A percentile compares a stretch with the other conserved stretches of the same genome.
These are phyloP conservation scores for Eucalyptus cloeziana DNA, from an alignment of 345 rosid genomes.

Conservation along the genomic window DNA sequence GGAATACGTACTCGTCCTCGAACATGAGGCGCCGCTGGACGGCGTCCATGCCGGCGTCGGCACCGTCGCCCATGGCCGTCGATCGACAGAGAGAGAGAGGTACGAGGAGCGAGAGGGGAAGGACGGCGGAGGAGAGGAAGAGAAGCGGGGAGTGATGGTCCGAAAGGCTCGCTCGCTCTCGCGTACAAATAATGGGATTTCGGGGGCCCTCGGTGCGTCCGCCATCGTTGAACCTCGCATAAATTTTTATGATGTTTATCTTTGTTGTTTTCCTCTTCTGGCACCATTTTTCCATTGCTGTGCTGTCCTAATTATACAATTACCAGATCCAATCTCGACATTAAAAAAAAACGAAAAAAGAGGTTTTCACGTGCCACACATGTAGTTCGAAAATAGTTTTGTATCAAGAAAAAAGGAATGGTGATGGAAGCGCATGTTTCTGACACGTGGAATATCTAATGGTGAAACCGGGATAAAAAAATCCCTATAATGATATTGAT, in stretches of 20 bases:
- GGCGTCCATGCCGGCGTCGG: constrained; percentile 87
- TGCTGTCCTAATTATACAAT: not conserved
- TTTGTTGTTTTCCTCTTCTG: not conserved
- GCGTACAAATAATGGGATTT: not conserved
- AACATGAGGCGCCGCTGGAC: constrained; percentile 99
- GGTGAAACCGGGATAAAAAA: not conserved
- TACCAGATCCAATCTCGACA: not conserved
- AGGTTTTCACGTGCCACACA: not conserved
- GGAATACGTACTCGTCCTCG: constrained; percentile 53
- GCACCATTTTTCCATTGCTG: not conserved
- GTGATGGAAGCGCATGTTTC: not conserved
- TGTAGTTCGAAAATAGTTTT: not conserved
- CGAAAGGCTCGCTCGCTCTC: not conserved
- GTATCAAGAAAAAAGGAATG: not conserved
- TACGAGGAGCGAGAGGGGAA: not conserved
- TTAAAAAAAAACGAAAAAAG: not conserved
- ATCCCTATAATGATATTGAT: not conserved
- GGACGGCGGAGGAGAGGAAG: not conserved
- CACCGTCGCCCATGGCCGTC: not conserved
- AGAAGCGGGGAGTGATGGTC: not conserved
- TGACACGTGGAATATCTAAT: not conserved
- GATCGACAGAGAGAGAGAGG: not conserved
- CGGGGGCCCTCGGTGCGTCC: not conserved
- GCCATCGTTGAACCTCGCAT: not conserved
- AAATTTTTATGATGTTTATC: not conserved